Evolutionary conservation across 345 rosid species (phyloP).

Genomic region (Euphorbia tirucalli): DNA sequence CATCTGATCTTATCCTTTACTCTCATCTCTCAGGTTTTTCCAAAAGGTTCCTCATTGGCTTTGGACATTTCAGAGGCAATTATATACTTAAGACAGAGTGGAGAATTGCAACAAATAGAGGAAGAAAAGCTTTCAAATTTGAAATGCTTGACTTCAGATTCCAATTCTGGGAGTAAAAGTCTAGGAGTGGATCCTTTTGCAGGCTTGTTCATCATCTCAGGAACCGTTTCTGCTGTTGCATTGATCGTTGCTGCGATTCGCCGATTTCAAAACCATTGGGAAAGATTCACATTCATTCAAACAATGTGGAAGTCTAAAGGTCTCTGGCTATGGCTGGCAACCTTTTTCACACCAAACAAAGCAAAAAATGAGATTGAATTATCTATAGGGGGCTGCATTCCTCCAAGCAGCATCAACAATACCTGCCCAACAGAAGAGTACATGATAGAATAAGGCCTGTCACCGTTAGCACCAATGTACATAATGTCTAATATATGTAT

Average conservation of each 20-base stretch:
- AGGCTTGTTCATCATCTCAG: constrained; percentile 18
- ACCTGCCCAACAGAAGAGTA: neutral
- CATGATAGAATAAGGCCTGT: neutral
- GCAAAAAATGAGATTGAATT: constrained; percentile 1
- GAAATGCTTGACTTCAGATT: neutral
- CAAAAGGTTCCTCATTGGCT: neutral
- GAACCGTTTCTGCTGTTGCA: constrained; percentile 11
- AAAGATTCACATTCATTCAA: neutral
- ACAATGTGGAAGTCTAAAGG: constrained; percentile 9
- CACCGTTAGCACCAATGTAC: too few relatives aligned
- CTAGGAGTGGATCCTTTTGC: constrained; percentile 15
- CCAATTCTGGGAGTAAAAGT: neutral
- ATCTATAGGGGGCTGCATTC: neutral
- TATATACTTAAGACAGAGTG: neutral
- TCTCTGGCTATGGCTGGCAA: constrained; percentile 11
- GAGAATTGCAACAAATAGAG: constrained; percentile 9
- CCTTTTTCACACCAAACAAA: constrained; percentile 2
- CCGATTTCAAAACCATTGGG: neutral
- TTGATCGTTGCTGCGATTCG: constrained; percentile 1
- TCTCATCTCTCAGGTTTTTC: constrained; percentile 5
- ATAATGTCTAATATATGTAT: too few relatives aligned
- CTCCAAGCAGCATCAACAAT: neutral
- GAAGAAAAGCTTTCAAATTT: neutral
- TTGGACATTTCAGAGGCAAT: neutral
- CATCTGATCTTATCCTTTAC: neutral